Base-by-base conservation (phyloP, 202 grass and related monocot genomes). In the Carex arenaria region DNA sequence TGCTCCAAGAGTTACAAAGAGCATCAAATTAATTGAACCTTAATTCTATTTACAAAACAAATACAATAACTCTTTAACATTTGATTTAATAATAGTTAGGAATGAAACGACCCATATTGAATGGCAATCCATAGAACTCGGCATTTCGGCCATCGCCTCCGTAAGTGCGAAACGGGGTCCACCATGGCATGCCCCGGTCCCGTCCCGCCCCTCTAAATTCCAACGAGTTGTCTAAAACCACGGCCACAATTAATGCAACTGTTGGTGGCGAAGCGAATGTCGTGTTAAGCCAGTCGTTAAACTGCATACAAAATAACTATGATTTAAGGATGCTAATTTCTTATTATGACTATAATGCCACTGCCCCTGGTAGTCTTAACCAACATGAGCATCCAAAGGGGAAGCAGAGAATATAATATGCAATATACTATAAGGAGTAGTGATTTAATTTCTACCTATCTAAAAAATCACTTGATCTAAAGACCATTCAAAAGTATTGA, bases 171-270 rank as follows among this genome's bases (percentile, higher is more conserved):
- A 98, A 98, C 2, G 89, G 84, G 0, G 77, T 86, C 96, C 96
- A 98, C 95, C 95, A 98, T 14, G 85, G 78, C 96, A 98, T 98
- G n/a, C 96, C 96, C 17, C 96, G 78, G 78, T 98, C 96, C 22
- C 43, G 82, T 0, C 84, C 85, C 0, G 93, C 78, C 0, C 91
- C 90, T 82, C 85, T 89, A 53, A 93, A 86, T 18, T 98, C 89
- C 0, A 98, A 91, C 0, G 92, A 95, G 88, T 95, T 98, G 91
- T 98, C 96, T 2, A 98, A 89, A 84, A 95, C 57, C 2, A 95
- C 89, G 0, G 93, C 89, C 22, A 95, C 82, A 0, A 98, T 90
- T 10, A 98, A 79, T 14, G 96, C 93, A 0, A 98, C 89, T 0
- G 96, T 95, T 0, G 96, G 93, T 0, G 96, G 96, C 6, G 96